These are phyloP conservation scores for Coemansia sp. DNA, from an alignment of 192 early-diverging fungal species.

Conservation along the genomic window DNA sequence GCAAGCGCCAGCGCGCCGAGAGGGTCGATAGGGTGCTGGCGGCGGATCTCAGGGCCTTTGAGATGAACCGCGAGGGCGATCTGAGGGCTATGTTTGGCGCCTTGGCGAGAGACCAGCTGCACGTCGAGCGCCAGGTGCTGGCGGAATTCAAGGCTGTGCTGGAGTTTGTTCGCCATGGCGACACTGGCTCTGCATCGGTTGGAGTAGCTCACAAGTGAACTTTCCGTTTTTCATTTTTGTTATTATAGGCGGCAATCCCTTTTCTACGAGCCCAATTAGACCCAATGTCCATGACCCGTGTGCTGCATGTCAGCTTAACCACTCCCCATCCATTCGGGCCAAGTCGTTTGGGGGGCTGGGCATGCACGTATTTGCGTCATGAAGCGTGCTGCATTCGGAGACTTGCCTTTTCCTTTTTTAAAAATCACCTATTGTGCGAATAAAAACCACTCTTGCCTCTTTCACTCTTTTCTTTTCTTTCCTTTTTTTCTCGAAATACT, in stretches of 20 bases:
- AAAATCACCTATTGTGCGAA: neutral
- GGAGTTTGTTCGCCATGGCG: slow-evolving; percentile 33
- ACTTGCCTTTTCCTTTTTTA: neutral
- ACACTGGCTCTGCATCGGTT: neutral
- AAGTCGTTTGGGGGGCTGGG: neutral
- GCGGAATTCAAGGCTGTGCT: slow-evolving; percentile 39
- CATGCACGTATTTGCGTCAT: slow-evolving; percentile 1
- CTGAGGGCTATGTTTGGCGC: slow-evolving; percentile 40
- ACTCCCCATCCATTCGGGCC: neutral
- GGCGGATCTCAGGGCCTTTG: slow-evolving; percentile 44
- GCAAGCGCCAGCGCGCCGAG: slow-evolving; percentile 41
- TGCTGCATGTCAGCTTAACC: neutral
- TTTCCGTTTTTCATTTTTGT: neutral
- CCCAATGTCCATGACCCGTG: neutral
- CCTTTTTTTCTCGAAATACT: neutral
- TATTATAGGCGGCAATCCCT: neutral
- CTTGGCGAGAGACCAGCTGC: slow-evolving; percentile 41
- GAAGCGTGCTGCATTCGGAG: neutral
- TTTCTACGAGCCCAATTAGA: neutral
- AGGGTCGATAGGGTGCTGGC: slow-evolving; percentile 46
- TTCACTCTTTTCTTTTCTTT: neutral
- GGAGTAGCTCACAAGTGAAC: neutral
- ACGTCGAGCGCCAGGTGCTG: slow-evolving; percentile 42
- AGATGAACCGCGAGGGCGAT: slow-evolving; percentile 39
- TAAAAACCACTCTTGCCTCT: neutral